Evolutionary conservation across 2,329 filamentous ascomycete species (phyloP), one percentile per base, ranked within the genome.

Genomic region (Rhinocladiella similis): DNA sequence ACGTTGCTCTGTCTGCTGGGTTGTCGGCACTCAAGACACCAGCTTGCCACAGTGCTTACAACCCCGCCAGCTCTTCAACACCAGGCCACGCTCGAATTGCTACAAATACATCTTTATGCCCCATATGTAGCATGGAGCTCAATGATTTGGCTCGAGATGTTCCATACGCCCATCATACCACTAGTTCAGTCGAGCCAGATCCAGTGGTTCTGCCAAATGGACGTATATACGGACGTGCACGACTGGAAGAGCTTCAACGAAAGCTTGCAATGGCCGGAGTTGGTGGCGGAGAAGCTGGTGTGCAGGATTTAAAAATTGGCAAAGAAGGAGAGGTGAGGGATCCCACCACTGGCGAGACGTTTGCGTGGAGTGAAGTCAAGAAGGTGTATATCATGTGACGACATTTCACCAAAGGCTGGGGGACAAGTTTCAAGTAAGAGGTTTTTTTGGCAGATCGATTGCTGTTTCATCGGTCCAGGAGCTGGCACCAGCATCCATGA

Each of bases 1-100:
- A 97, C 73, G 88, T 95, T 60, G 94, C 94, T 12, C 83, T 99
- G 9, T 91, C 88, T 1, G 91, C 92, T 0, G 94, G 94, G 6
- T 83, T 99, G 9, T 97, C 92, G 0, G 92, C 94, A 1, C 86
- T 99, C 63, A 99, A 99, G 73, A 97, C 94, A 1, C 94, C 94
- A 0, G 87, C 91, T 14, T 99, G 94, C 70, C 92, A 97, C 75
- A 88, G 88, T 1, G 76, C 79, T 19, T 81, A 81, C 64, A 66
- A 66, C 38, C 63, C 63, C 1, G 77, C 83, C 3, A 80, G 83
- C 1, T 80, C 82, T 9, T 81, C 76, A 13, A 77, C 78, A 13
- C 79, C 77, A 53, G 76, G 75, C 18, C 73, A 77, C 46, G 77
- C 75, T 25, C 82, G 88, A 1, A 60, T 66, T 16, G 59, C 62